Conservation (phyloP, 192 early-diverging fungal genomes). For the Glomus cerebriforme region DNA sequence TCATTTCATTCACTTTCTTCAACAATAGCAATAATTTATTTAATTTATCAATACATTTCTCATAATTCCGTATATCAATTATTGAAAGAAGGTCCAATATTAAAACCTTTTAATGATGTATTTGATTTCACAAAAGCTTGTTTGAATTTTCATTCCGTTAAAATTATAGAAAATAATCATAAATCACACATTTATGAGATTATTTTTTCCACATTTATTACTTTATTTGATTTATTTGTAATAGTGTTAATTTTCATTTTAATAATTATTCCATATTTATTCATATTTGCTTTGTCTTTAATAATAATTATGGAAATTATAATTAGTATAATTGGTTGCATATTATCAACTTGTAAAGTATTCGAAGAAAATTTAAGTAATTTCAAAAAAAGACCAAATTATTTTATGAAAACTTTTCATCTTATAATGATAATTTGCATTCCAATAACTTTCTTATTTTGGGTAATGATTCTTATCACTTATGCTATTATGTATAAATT, state of each 20-base stretch:
- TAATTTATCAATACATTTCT: not conserved
- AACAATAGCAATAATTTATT: not conserved
- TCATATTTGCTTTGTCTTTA: not conserved
- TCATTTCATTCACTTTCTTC: no score
- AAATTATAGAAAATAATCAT: not conserved
- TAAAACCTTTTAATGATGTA: not conserved
- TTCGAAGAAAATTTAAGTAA: no score
- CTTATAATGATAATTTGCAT: no score
- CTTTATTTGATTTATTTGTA: not conserved
- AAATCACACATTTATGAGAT: not conserved
- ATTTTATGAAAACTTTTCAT: no score
- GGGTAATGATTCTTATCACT: no score
- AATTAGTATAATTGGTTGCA: no score
- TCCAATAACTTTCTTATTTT: no score
- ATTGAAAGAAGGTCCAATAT: not conserved
- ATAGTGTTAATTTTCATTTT: not conserved
- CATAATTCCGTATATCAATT: not conserved
- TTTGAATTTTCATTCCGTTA: not conserved
- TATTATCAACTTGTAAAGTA: no score
- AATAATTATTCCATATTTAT: not conserved
- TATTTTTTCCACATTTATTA: not conserved
- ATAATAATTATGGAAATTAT: not conserved
- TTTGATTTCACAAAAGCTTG: not conserved
- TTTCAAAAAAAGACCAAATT: no score
- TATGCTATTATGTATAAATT: not conserved